Evolutionary conservation across 345 rosid species (phyloP), one percentile per base, ranked within the genome.

Genomic region (Excoecaria cochinchinensis): DNA sequence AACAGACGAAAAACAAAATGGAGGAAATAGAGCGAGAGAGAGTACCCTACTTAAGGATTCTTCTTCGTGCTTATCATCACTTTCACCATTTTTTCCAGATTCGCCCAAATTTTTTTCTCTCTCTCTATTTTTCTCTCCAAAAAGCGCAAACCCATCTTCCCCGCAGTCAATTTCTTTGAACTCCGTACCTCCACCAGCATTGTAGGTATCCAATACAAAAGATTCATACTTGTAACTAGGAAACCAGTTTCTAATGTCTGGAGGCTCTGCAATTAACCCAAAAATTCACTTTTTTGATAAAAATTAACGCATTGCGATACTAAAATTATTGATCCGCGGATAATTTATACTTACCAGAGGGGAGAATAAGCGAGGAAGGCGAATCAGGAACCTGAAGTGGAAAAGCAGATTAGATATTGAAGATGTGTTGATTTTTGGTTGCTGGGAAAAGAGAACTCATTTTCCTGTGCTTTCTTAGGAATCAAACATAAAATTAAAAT

Each of bases 191-290:
- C 46, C 73, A 67, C 74, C 74, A 19, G 67, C 81, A 71, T 76
- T 81, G 14, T 22, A 65, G 8, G 86, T 78, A 79, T 44, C 78
- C 81, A 86, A 71, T 21, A 75, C 80, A 82, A 86, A 68, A 40
- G 89, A 84, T 66, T 89, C 93, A 61, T 87, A 86, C 47, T 80
- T 75, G 65, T 88, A 90, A 80, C 93, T 88, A 14, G 89, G 39
- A 82, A 87, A 90, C 93, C 91, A 89, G 74, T 88, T 86, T 74
- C 79, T 74, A 51, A 89, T 63, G 63, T 89, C 90, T 25, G 92
- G 91, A 48, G 90, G 89, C 72, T 92, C 94, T 86, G 80, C 74
- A 56, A 70, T 46, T 57, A 51, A 63, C 47, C 53, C 17, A 44
- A 52, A 52, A 59, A 14, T 21, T 25, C 48, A 48, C 65, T 40